These are phyloP conservation scores for Phalaenopsis hybrid DNA, from an alignment of 116 monocot genomes.

Conservation along the genomic window DNA sequence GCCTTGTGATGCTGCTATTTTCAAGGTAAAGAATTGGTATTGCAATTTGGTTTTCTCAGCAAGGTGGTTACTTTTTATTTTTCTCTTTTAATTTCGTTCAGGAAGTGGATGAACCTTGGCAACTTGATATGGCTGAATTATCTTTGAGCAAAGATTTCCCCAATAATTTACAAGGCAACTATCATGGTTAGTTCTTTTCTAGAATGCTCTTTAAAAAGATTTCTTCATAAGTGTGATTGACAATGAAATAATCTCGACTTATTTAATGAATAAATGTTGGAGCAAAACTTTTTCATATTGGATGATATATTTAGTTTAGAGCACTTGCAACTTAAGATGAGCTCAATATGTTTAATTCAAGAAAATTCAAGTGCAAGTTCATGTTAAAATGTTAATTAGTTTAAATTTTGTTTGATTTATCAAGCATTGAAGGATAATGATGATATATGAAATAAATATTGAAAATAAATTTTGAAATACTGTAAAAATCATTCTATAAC, in stretches of 20 bases:
- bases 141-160: constrained; percentile 48
- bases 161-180: constrained; percentile 36
- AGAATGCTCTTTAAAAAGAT: background rate
- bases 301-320: background rate
- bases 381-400: no score
- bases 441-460: no score
- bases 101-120: constrained; percentile 86
- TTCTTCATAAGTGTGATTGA: background rate
- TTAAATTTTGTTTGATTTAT: no score
- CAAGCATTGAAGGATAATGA: no score
- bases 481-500: no score
- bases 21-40: constrained; percentile 37
- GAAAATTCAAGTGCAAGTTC: no score
- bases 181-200: constrained; percentile 36
- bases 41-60: background rate
- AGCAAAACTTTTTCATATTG: background rate
- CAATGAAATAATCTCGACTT: background rate
- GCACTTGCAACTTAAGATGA: no score
- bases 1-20: constrained; percentile 58
- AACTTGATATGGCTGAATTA: constrained; percentile 76
- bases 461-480: no score
- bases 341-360: no score
- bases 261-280: background rate
- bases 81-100: constrained; percentile 20
- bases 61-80: background rate